Evolutionary conservation across 2,329 filamentous ascomycete species (phyloP), one percentile per base, ranked within the genome.

Genomic region (Aureobasidium musti): DNA sequence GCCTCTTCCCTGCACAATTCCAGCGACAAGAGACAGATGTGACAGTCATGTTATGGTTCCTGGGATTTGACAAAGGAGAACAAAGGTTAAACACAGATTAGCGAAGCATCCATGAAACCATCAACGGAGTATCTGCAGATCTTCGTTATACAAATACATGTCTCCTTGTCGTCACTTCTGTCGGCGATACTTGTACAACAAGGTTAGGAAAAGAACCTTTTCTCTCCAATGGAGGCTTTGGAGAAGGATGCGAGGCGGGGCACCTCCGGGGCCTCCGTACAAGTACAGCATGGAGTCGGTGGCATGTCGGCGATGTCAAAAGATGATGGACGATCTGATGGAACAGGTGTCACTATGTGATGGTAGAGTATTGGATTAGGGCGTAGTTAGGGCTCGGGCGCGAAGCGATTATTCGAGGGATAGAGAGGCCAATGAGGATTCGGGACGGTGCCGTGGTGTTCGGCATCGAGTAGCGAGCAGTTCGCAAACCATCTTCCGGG

Each of bases 161-260:
- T 5, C 23, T 41, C 28, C 19, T 28, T 45, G 52, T 33, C n/a
- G 7, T 5, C n/a, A 54, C 14, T 5, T 2, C 50, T 26, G 23
- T 47, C 19, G 41, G 37, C 13, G 10, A 21, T 5, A 59, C 17
- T 59, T 45, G 5, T 11, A 45, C 23, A 17, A 45, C 39, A 59
- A 41, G 21, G 28, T 59, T 59, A 23, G 7, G 19, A 41, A 37
- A 60, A 23, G 57, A 30, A 30, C 41, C 41, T 61, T 61, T 35
- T 61, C 39, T 45, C 28, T 47, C 19, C 41, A 13, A 59, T 45
- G 7, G 37, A 41, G 17, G 21, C 30, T 26, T 41, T 61, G 43
- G 26, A 61, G 59, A 52, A 50, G 59, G 59, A 63, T 28, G 39
- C 45, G 33, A 61, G 41, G 59, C 59, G 59, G 59, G 57, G 59